phyloP scores from a whole-genome alignment of 2,329 filamentous ascomycete genomes.

The Apiospora hydei region DNA sequence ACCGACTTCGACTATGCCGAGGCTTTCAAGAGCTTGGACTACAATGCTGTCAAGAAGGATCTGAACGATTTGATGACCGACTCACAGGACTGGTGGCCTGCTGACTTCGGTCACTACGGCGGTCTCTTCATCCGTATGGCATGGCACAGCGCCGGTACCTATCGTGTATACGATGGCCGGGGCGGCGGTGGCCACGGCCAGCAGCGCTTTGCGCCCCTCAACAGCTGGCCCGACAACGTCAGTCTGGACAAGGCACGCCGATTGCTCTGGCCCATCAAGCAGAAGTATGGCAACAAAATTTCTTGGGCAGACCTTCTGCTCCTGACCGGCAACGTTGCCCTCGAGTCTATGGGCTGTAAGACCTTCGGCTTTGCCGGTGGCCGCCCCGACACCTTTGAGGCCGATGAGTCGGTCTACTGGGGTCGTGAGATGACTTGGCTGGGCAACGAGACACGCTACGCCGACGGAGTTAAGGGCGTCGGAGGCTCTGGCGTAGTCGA shows the following conservation, averaged over 20 bases:
- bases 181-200: slow-evolving; percentile 77
- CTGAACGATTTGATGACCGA: slow-evolving; percentile 75
- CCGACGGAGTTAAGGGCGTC: slow-evolving; percentile 56
- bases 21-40: slow-evolving; percentile 77
- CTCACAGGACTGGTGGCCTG: slow-evolving; percentile 83
- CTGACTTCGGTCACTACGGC: slow-evolving; percentile 82
- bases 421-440: slow-evolving; percentile 76
- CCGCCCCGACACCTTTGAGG: slow-evolving; percentile 75
- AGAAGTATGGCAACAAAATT: slow-evolving; percentile 84
- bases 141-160: slow-evolving; percentile 82
- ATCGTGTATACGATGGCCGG: slow-evolving; percentile 76
- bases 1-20: slow-evolving; percentile 74
- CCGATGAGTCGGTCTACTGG: slow-evolving; percentile 81
- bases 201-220: slow-evolving; percentile 81
- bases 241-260: slow-evolving; percentile 82
- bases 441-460: slow-evolving; percentile 76
- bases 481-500: slow-evolving; percentile 42
- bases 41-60: slow-evolving; percentile 76
- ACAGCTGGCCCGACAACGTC: slow-evolving; percentile 84
- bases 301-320: slow-evolving; percentile 80
- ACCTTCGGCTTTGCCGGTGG: slow-evolving; percentile 78
- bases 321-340: slow-evolving; percentile 78
- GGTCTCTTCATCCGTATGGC: slow-evolving; percentile 82
- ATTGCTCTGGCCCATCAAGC: slow-evolving; percentile 82
- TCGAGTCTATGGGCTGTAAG: slow-evolving; percentile 79